A percentile compares a stretch with the other conserved stretches of the same genome.
Conservation (phyloP, 1,284 basidiomycete genomes). For the Bjerkandera adusta region DNA sequence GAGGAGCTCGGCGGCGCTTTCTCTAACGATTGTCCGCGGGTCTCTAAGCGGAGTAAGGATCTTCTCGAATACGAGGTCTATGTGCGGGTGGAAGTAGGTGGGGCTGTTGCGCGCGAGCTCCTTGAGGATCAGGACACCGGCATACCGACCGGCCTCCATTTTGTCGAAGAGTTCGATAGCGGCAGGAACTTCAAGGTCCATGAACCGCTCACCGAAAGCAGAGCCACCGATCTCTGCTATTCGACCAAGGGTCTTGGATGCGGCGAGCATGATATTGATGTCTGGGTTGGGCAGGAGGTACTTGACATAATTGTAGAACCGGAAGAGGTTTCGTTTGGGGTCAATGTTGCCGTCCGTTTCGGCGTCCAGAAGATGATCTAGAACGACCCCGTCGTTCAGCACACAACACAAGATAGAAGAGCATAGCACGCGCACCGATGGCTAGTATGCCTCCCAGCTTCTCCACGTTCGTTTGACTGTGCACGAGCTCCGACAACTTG, state of each 20-base stretch:
- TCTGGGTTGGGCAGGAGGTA: conserved; percentile 81
- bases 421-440: conserved; percentile 54
- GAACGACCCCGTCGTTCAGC: conserved; percentile 2
- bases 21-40: conserved; percentile 80
- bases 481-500: conserved; percentile 80
- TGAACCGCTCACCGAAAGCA: conserved; percentile 83
- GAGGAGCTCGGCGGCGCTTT: conserved; percentile 88
- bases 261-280: conserved; percentile 85
- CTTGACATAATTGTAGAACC: conserved; percentile 92
- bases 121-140: conserved; percentile 86
- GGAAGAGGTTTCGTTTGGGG: conserved; percentile 74
- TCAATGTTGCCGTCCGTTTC: conserved; percentile 75
- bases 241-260: conserved; percentile 81
- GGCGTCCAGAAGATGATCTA: conserved; percentile 70
- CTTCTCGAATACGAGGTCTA: conserved; percentile 85
- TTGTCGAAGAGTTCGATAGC: conserved; percentile 80
- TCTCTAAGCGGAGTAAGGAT: conserved; percentile 89
- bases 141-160: conserved; percentile 76
- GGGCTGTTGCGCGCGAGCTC: conserved; percentile 88
- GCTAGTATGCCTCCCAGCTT: conserved; percentile 82
- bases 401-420: conserved; percentile 15
- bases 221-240: conserved; percentile 81
- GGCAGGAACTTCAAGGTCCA: conserved; percentile 82
- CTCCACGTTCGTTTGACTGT: conserved; percentile 72
- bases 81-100: conserved; percentile 83